Evolutionary conservation across 176 grass and related monocot species (phyloP), one percentile per base, ranked within the genome.

Genomic region (Luzula sylvatica): DNA sequence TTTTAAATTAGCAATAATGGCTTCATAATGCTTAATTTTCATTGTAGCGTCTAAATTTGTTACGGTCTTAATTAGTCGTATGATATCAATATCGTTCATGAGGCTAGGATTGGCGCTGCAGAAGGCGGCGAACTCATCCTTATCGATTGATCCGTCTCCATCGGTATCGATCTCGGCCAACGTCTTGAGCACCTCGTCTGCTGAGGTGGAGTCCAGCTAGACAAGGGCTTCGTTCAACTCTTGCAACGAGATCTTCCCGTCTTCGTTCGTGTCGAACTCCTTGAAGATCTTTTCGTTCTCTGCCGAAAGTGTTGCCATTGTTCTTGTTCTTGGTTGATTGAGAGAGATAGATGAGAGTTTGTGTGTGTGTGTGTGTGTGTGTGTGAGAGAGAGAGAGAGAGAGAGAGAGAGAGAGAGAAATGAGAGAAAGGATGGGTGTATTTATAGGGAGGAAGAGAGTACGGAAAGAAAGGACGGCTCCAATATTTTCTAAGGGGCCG

Each of bases 151-250:
- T 14, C 78, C 82, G 49, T 94, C 87, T 23, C 87, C 87, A 15
- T 94, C 87, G 43, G 82, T 94, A 66, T 94, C 87, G 63, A 94
- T 79, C 75, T 94, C 87, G 9, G 82, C 82, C 87, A 94, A 87
- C 69, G 86, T 94, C 74, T 75, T 74, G 59, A 72, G 78, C 24
- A 94, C 81, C 74, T 94, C 87, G 71, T 94, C 82, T 2, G 78
- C 73, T 20, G 78, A 83, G 40, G 82, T 94, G 7, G 87, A 87
- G 0, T 82, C 87, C 51, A 94, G 78, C 26, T 67, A 72, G 70
- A 78, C 62, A 28, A 94, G 75, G 26, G 87, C 87, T 27, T 94
- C 87, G 12, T 75, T 80, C 13, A 87, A 67, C 74, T 94, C 87
- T 8, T 78, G 65, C 47, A 77, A 77, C 18, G 87, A 94, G 52